Percentiles rank a stretch among this genome's conserved stretches.
phyloP scores from a whole-genome alignment of 495 filamentous ascomycete species.

The Aspergillus sparsus region DNA sequence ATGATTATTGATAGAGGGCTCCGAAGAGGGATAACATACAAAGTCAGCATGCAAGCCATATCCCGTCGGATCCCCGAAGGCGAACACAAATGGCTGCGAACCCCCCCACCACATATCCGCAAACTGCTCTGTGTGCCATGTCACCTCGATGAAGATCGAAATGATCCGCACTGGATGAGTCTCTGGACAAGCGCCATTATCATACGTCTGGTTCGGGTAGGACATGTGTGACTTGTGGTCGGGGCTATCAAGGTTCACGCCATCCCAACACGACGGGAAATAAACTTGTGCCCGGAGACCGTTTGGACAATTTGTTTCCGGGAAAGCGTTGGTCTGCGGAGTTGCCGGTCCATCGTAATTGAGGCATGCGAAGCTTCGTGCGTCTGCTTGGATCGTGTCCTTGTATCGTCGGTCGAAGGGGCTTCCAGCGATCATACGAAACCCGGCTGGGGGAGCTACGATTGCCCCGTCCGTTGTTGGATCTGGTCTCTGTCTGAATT shows the following conservation, averaged over 20 bases:
- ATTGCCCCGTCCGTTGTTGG: conserved; percentile 56
- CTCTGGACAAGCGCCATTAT: conserved; percentile 14
- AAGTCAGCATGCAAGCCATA: conserved; percentile 18
- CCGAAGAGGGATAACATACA: neutral
- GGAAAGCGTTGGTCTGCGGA: conserved; percentile 15
- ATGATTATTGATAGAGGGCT: neutral
- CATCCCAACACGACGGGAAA: conserved; percentile 22
- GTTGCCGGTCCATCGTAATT: conserved; percentile 14
- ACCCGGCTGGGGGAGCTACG: conserved; percentile 65
- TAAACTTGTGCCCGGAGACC: conserved; percentile 15
- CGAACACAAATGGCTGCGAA: conserved; percentile 65
- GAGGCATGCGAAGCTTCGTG: conserved; percentile 13
- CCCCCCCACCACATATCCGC: conserved; percentile 55
- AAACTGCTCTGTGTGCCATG: conserved; percentile 61
- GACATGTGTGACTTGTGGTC: conserved; percentile 20
- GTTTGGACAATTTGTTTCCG: conserved; percentile 17
- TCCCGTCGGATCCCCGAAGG: conserved; percentile 16
- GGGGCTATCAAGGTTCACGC: conserved; percentile 9
- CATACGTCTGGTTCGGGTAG: conserved; percentile 10
- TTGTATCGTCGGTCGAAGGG: conserved; percentile 10
- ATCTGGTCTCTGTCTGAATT: conserved; percentile 54
- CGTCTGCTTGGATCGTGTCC: conserved; percentile 2
- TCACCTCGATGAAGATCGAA: conserved; percentile 70
- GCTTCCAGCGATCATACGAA: conserved; percentile 75
- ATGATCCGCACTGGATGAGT: conserved; percentile 58